Evolutionary conservation across 352 stramenopile species (phyloP), one percentile per base, ranked within the genome.

Genomic region (Blastocystis sp.): DNA sequence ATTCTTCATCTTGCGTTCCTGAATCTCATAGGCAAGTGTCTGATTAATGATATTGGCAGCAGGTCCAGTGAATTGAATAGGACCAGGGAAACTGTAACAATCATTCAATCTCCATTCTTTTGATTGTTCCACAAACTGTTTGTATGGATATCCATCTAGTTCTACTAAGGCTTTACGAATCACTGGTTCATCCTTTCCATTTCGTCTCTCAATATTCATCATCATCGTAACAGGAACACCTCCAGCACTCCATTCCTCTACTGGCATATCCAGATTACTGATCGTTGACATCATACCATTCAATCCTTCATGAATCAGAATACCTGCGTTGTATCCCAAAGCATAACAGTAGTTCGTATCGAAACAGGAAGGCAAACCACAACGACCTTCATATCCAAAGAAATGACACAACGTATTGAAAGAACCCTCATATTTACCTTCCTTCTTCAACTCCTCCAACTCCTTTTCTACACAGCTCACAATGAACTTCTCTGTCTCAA

Each of bases 401-500:
- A 78, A 90, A 78, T 91, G 89, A 71, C 83, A 90, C 11, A 91
- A 88, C n/a, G 88, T 58, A 12, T 86, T 90, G 75, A 91, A 91
- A 37, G 88, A 90, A 5, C 89, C 90, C 12, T 86, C 89, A 88
- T 90, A 91, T 24, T n/a, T 88, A 27, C 90, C 90, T 61, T 86
- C 58, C 19, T 57, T 29, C 69, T 90, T 90, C 29, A 89, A 75
- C 35, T 67, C 63, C 32, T 87, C 88, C 58, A 91, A 46, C 89
- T 91, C 90, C 87, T 90, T 87, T 32, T 91, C 78, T 0, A 91
- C 90, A 85, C 91, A 91, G 32, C 75, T 85, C 16, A 90, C 88
- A 29, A 91, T 75, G 86, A 91, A 87, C 42, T 90, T 90, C 75
- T 91, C 90, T 37, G 90, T 91, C 74, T 91, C 88, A 61, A 92